phyloP scores from a whole-genome alignment of 2,329 filamentous ascomycete species.

The Nemania diffusa region DNA sequence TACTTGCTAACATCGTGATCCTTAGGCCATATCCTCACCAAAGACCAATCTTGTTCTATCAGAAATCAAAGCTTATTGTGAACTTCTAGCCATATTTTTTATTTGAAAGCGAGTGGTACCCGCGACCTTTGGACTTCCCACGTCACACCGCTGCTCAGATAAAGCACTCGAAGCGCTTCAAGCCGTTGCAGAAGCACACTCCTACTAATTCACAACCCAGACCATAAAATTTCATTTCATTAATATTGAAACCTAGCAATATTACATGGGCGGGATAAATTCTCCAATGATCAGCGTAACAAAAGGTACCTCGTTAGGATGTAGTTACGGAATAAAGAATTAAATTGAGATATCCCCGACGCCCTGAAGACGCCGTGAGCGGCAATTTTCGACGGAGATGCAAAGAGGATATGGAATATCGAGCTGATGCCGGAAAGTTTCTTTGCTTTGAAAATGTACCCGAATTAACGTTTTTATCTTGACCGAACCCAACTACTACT shows the following conservation, averaged over 20 bases:
- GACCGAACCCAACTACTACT: too few relatives aligned
- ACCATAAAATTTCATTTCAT: not conserved
- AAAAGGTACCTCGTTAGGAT: not conserved
- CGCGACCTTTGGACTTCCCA: not conserved
- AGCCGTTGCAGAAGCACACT: not conserved
- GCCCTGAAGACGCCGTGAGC: not conserved
- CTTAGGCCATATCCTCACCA: not conserved
- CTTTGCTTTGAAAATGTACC: too few relatives aligned
- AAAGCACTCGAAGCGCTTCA: constrained; percentile 2
- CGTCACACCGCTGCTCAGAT: not conserved
- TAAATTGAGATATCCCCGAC: not conserved
- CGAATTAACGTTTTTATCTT: too few relatives aligned
- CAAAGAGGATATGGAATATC: too few relatives aligned
- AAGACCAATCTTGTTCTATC: not conserved
- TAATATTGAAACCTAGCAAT: constrained; percentile 3
- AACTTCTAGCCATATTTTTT: not conserved
- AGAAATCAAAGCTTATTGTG: not conserved
- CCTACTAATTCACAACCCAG: not conserved
- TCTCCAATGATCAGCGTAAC: not conserved
- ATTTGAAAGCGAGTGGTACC: not conserved
- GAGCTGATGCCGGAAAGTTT: too few relatives aligned
- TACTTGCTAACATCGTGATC: too few relatives aligned
- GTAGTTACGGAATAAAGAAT: not conserved
- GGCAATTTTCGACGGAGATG: too few relatives aligned
- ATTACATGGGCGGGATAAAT: not conserved